phyloP scores from a whole-genome alignment of 139 green algal genomes.

The Medakamo hakoo region DNA sequence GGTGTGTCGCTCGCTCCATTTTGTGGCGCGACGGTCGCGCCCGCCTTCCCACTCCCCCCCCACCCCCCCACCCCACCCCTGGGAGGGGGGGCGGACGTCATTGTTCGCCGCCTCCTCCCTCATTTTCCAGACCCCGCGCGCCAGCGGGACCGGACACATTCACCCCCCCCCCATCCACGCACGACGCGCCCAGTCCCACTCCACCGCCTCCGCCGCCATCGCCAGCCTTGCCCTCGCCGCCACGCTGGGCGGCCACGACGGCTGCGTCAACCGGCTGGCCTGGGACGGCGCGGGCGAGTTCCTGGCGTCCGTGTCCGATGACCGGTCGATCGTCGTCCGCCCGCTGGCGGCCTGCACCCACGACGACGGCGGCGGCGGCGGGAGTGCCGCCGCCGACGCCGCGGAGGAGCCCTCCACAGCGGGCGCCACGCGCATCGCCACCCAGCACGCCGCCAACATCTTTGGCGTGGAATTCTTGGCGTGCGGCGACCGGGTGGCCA shows the following conservation, averaged over 20 bases:
- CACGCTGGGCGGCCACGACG: conserved; percentile 36
- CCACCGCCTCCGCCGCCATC: too few species aligned
- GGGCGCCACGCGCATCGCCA: conserved; percentile 35
- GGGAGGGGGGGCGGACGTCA: too few species aligned
- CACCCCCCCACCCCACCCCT: too few species aligned
- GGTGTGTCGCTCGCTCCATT: too few species aligned
- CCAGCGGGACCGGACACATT: too few species aligned
- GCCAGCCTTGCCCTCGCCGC: conserved; percentile 25
- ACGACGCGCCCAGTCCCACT: too few species aligned
- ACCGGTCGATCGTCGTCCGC: conserved; percentile 9
- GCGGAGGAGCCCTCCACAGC: neutral
- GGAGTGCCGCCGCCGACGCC: neutral
- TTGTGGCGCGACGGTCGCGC: too few species aligned
- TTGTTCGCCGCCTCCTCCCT: too few species aligned
- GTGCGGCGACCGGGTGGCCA: conserved; percentile 32
- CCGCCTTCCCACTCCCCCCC: too few species aligned
- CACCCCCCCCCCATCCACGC: too few species aligned
- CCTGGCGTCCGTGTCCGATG: conserved; percentile 57
- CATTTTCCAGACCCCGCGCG: too few species aligned
- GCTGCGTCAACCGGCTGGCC: conserved; percentile 62
- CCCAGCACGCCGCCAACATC: conserved; percentile 61
- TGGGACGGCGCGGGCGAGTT: conserved; percentile 54
- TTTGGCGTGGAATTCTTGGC: conserved; percentile 71
- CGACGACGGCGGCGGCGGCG: neutral
- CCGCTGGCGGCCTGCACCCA: neutral